Evolutionary conservation across 768 basidiomycete species (phyloP), one percentile per base, ranked within the genome.

Genomic region (Tephrocybe rancida): DNA sequence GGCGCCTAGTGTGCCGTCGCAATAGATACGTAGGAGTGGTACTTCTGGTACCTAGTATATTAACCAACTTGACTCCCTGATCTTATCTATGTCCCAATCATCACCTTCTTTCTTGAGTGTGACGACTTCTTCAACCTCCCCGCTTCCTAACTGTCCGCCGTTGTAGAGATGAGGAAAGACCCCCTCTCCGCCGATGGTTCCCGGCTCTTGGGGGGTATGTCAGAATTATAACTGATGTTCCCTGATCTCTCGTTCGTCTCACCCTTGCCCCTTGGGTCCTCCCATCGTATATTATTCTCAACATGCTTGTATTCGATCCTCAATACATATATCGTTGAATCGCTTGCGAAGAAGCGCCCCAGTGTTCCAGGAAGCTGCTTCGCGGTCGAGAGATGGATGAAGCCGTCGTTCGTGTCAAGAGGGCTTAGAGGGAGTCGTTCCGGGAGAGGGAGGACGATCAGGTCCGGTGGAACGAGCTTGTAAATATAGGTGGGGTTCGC

Each of bases 161-260:
- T 81, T 83, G 51, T 83, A 82, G 24, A 85, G 48, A 58, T 85
- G 84, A 1, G 83, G 82, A 52, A 82, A 85, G 48, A 79, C 47
- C 3, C 76, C 73, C 51, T 81, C 74, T 21, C 67, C 74, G 3
- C 76, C 74, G 3, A 75, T 60, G 16, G 73, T 68, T 8, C 81
- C 80, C 52, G 73, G 70, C 1, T 67, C 75, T 76, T 30, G 30
- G 44, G 13, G 13, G 13, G 30, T 7, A 32, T 7, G 6, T 32
- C 30, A 32, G n/a, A 4, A 37, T 37, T 37, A n/a, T n/a, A n/a
- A n/a, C n/a, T n/a, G n/a, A n/a, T n/a, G n/a, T n/a, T n/a, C 35
- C 14, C 4, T 5, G 14, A 37, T 37, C 35, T 37, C n/a, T 37
- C 14, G 16, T 9, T 37, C 4, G 11, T 5, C 54, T 21, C 53